Base-by-base conservation (phyloP, 306 rosid species). In the Fragaria ananassa region DNA sequence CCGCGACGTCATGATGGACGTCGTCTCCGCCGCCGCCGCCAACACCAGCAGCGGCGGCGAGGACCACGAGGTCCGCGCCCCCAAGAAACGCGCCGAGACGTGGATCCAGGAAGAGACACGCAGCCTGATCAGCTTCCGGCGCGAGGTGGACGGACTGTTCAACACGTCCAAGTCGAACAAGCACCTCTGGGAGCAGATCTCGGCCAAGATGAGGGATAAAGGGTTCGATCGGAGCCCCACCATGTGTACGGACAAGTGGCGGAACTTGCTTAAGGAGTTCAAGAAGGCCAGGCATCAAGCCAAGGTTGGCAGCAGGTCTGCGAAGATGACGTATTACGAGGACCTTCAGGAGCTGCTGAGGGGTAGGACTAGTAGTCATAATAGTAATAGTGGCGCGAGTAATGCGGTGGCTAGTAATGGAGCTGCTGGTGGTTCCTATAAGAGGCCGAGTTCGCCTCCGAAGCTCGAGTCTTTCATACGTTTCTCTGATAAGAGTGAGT, bases 211-310 rank as follows among this genome's bases (percentile, higher is more conserved):
- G 99, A 88, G 92, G 44, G 97, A 85, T 1, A 90, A 93, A 77
- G 98, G 99, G 15, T 95, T 95, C 76, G 97, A 92, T 81, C 91
- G 99, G 9, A 92, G 97, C 0, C 97, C 99, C 0, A 95, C 97
- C 8, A 95, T 95, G 99, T 95, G 99, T 81, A 95, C 99, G 10
- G 99, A 95, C 53, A 95, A 95, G 76, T 95, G 99, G 99, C 82
- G 99, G 79, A 95, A 95, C 78, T 81, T 95, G 44, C 82, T 92
- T 29, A 95, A 95, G 86, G 99, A 95, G 89, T 92, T 92, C 72
- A 95, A 95, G 92, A 95, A 95, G 81, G 97, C 99, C 0, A 85
- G 89, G 82, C 97, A 95, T 57, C 92, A 85, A 4, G 53, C 44
- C 8, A 73, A 57, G 8, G 68, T 80, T 1, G 67, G 68, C 1